Base-by-base conservation (phyloP, 495 filamentous ascomycete species). In the Lasiosphaeria hispida region DNA sequence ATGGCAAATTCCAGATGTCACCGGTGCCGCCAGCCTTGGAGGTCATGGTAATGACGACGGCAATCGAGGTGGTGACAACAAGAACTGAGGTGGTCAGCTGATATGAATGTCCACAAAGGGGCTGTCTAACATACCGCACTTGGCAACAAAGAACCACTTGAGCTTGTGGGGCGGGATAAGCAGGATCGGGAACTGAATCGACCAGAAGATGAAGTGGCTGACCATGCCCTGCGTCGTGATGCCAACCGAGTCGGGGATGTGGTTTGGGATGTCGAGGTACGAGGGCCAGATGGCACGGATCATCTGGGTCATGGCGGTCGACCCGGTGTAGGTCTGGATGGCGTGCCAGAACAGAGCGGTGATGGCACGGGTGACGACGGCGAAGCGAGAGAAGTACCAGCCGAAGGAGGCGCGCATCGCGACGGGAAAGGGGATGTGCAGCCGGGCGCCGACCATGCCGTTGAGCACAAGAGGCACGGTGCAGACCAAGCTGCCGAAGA, bases 181-280 rank as follows among this genome's bases (percentile, higher is more conserved):
- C 15, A 80, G 68, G 66, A 80, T 69, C 43, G 77, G 77, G 19
- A 79, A 68, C 59, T 82, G 79, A 35, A 82, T 54, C 35, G 70
- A 58, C 69, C 73, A 79, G 60, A 77, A 82, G 52, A 82, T 64
- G 17, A 80, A 60, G 61, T 78, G 77, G 57, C 65, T 70, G 59
- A 77, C 57, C 75, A 82, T 77, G 48, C 74, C 75, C 57, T 77
- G 69, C 1, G 76, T 77, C 0, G 79, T 79, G 60, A 82, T 80
- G 15, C 75, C 79, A 4, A 75, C 74, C n/a, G 64, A 63, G 47
- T 66, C 73, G 9, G 78, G 75, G 43, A 80, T 72, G 47, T 73
- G 70, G 66, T 82, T 79, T 0, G 77, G 77, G 54, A 81, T 71
- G 56, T 77, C 58, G 49, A 77, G 63, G 45, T 69, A 69, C 11